These are phyloP conservation scores for Castanospermum australe DNA, from an alignment of 306 rosid genomes.

Conservation along the genomic window DNA sequence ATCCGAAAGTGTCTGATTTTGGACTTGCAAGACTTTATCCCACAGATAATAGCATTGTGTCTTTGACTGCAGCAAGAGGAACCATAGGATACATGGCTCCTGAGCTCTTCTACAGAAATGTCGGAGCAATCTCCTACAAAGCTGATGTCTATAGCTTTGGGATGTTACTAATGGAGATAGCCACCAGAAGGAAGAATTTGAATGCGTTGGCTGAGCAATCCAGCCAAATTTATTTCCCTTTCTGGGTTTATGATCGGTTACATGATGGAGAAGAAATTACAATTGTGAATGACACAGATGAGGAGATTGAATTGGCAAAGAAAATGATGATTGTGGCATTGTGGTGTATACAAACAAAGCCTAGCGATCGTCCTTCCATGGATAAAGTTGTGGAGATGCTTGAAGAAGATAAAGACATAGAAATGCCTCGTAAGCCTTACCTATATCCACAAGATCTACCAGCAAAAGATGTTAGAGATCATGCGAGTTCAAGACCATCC, in stretches of 20 bases:
- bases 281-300: constrained; percentile 8
- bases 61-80: constrained; percentile 37
- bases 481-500: background rate
- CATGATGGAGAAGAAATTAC: background rate
- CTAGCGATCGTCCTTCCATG: constrained; percentile 39
- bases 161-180: constrained; percentile 37
- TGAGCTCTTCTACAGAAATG: constrained; percentile 16
- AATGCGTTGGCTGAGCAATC: constrained; percentile 18
- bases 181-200: constrained; percentile 17
- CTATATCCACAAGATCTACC: constrained; percentile 7
- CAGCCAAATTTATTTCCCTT: constrained; percentile 28
- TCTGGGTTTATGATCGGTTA: constrained; percentile 26
- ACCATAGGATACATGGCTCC: constrained; percentile 40
- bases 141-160: constrained; percentile 45
- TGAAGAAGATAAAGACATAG: background rate
- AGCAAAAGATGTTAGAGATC: background rate
- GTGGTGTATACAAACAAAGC: constrained; percentile 39
- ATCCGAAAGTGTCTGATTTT: constrained; percentile 35
- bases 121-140: constrained; percentile 24
- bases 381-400: constrained; percentile 24
- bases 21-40: constrained; percentile 35
- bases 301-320: constrained; percentile 6
- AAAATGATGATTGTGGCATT: constrained; percentile 34
- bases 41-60: background rate
- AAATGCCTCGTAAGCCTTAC: constrained; percentile 14